phyloP scores from a whole-genome alignment of 148 eudicot genomes.

The Fagopyrum tataricum region DNA sequence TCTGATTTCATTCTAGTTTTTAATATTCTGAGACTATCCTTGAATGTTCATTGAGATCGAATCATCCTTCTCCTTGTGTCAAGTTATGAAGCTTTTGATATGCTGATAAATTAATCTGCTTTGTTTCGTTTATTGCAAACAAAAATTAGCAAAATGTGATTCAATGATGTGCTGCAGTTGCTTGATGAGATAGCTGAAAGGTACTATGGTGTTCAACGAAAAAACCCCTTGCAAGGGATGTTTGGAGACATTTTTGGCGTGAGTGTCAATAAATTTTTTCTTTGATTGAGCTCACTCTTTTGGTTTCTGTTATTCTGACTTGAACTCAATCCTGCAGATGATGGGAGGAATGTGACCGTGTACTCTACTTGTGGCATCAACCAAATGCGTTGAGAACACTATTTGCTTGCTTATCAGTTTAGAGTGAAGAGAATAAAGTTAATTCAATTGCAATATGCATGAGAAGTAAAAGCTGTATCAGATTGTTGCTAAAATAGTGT shows the following conservation, averaged over 20 bases:
- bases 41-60: not conserved
- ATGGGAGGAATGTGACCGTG: slow-evolving; percentile 33
- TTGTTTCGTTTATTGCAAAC: not conserved
- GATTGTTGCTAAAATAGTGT: not conserved
- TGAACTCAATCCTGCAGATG: slow-evolving; percentile 45
- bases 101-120: not conserved
- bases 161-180: slow-evolving; percentile 33
- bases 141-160: not conserved
- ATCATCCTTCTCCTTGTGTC: not conserved
- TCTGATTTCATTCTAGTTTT: not conserved
- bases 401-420: not conserved
- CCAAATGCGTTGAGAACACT: not conserved
- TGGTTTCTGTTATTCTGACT: not conserved
- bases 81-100: slow-evolving; percentile 1
- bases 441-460: not conserved
- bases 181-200: slow-evolving; percentile 77
- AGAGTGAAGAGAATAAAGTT: slow-evolving; percentile 2
- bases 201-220: slow-evolving; percentile 74
- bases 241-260: slow-evolving; percentile 91
- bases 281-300: not conserved
- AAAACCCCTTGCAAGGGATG: slow-evolving; percentile 82
- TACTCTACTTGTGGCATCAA: not conserved
- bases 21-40: not conserved
- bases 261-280: slow-evolving; percentile 2
- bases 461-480: not conserved